Base-by-base conservation (phyloP, 805 yeast species). In the Teunomyces barrocoloradensis region DNA sequence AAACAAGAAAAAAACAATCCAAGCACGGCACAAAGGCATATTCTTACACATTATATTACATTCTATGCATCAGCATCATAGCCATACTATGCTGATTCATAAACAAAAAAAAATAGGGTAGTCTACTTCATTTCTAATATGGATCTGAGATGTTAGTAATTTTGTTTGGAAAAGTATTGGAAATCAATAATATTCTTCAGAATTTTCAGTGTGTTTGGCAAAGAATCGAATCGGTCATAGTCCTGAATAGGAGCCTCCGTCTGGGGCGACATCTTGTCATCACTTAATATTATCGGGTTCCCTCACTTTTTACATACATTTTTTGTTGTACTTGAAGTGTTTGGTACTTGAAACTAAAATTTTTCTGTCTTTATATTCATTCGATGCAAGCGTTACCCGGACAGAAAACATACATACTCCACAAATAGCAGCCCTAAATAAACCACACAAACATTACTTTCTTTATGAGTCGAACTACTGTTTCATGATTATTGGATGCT, bases 191-290 rank as follows among this genome's bases (percentile, higher is more conserved):
- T 37, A 37, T 37, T 25, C 38, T 41, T 81, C 85, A 81, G 85
- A 80, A 78, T 78, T 80, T 80, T 79, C 85, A 80, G 80, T 78
- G 81, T 78, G 75, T 71, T 80, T 80, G 84, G 83, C 82, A 57
- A 39, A 58, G 64, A 58, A 78, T 81, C 86, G 86, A 81, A 72
- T 82, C 86, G 82, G 77, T 80, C 85, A 81, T 78, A 58, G 77
- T 75, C 78, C 78, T 73, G 78, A 73, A 71, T 54, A 72, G 78
- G 77, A 70, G 60, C 72, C 77, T 81, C 85, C 84, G 86, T 73
- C 74, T 82, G 86, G 86, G 86, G 86, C 86, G 86, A 82, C 86
- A 81, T 57, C 77, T 63, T 71, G 82, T 81, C 86, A 81, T 81
- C 86, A 80, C 53, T 34, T 51, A 52, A 61, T 58, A 37, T 37